Conservation (phyloP, 176 grass and related monocot genomes). For the Avena atlantica region DNA sequence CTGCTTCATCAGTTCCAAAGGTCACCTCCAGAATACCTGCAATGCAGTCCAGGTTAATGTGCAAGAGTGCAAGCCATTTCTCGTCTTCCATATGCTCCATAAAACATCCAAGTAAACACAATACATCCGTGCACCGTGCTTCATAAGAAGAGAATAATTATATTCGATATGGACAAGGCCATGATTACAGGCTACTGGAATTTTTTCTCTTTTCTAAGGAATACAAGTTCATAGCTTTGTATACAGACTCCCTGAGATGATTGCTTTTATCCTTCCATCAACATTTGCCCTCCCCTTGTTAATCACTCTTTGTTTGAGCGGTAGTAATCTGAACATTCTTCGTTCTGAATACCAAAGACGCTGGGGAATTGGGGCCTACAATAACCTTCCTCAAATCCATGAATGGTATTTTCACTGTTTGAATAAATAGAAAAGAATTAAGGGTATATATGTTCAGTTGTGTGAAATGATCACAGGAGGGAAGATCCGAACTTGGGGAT, state of each 20-base stretch:
- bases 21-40: constrained; percentile 15
- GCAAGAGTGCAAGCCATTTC: not conserved
- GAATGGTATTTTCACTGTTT: constrained; percentile 70
- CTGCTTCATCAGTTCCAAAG: not conserved
- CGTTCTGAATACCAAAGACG: constrained; percentile 56
- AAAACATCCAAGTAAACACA: not conserved
- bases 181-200: constrained; percentile 43
- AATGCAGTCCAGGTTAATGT: constrained; percentile 19
- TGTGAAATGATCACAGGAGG: constrained; percentile 80
- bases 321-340: constrained; percentile 56
- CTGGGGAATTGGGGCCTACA: constrained; percentile 55
- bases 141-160: constrained; percentile 28
- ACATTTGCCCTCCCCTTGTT: constrained; percentile 40
- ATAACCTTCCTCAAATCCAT: constrained; percentile 61
- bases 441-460: constrained; percentile 58
- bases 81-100: not conserved
- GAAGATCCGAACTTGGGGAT: constrained; percentile 81
- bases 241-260: constrained; percentile 39
- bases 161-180: constrained; percentile 56
- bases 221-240: constrained; percentile 49
- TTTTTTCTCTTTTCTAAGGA: constrained; percentile 46
- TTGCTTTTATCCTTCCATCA: constrained; percentile 43
- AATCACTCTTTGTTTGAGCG: constrained; percentile 50
- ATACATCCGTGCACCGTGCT: not conserved
- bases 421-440: constrained; percentile 76